These are phyloP conservation scores for Condylostoma magnum DNA, from an alignment of 169 alveolate genomes.

Conservation along the genomic window DNA sequence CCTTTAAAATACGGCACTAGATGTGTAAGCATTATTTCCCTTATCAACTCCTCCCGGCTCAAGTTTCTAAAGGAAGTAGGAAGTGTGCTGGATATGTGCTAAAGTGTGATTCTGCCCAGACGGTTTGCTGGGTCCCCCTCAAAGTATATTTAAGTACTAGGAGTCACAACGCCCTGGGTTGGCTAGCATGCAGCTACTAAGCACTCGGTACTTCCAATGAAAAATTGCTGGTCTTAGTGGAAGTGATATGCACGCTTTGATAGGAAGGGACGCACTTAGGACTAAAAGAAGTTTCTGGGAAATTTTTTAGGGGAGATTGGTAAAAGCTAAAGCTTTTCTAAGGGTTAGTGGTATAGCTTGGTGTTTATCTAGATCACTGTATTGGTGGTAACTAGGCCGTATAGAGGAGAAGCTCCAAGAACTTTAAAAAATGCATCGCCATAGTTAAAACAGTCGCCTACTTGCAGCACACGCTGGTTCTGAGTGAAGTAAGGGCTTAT, in stretches of 20 bases:
- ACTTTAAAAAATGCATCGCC: conserved; percentile 29
- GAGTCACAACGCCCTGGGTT: conserved; percentile 12
- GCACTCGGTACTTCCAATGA: not conserved
- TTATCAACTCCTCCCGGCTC: not conserved
- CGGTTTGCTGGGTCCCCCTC: conserved; percentile 21
- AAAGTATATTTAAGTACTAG: conserved; percentile 1
- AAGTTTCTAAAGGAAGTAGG: not conserved
- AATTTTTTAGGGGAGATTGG: not conserved
- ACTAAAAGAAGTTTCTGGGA: not conserved
- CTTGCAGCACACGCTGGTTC: not conserved
- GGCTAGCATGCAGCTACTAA: conserved; percentile 1
- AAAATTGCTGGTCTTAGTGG: conserved; percentile 4
- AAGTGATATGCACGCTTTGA: conserved; percentile 5
- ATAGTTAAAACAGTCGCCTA: conserved; percentile 24
- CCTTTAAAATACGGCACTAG: conserved; percentile 22
- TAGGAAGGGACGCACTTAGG: not conserved
- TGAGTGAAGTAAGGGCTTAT: conserved; percentile 9
- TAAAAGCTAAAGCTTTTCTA: not conserved
- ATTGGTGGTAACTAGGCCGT: not conserved
- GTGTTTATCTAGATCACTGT: not conserved
- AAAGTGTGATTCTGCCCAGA: too few relatives aligned
- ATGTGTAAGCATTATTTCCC: not conserved
- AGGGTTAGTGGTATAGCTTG: not conserved
- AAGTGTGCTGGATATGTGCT: not conserved
- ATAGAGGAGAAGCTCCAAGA: conserved; percentile 23